Base-by-base conservation (phyloP, 257 asterid species). In the Salvia rosmarinus region DNA sequence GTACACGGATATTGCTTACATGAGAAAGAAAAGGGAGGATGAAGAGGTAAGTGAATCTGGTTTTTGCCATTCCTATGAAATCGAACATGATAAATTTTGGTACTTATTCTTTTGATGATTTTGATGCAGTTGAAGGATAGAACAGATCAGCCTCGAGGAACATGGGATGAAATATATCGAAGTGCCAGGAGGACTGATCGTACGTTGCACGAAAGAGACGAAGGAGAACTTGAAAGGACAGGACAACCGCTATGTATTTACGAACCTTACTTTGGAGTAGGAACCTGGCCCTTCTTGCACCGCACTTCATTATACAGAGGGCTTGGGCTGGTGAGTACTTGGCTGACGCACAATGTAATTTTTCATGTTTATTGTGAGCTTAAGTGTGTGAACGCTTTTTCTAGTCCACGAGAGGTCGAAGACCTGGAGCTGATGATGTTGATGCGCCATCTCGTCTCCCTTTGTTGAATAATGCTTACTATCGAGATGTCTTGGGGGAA, bases 261-360 rank as follows among this genome's bases (percentile, higher is more conserved):
- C 51, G 99, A 95, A 81, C 98, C 99, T 32, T 91, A 81, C 80
- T 81, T 79, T 68, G 99, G 98, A 62, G 88, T 80, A 67, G 98
- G 99, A 78, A 82, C 91, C 34, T 95, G 98, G 99, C 96, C 91
- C 71, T 95, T 95, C 81, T 82, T 95, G 87, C 99, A 92, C 77
- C 68, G 14, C 64, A 79, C 85, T 62, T 88, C 99, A 43, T 90
- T 95, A 8, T 95, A 95, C 63, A 89, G 99, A 61, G 99, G 99
- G 54, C 75, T 95, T 55, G 90, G 96, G 68, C 80, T 95, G 79
- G 97, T 95, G 70, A 81, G 95, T 75, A 37, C 59, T 67, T 65
- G 32, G 56, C 59, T 63, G 42, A 0, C 20, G 43, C 40, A 11
- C 42, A 21, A 56, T 11, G 23, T 19, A 13, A 21, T 6, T 50